Percentiles rank a stretch among this genome's conserved stretches.
Conservation (phyloP, 495 filamentous ascomycete genomes). For the Penicillium desertorum region DNA sequence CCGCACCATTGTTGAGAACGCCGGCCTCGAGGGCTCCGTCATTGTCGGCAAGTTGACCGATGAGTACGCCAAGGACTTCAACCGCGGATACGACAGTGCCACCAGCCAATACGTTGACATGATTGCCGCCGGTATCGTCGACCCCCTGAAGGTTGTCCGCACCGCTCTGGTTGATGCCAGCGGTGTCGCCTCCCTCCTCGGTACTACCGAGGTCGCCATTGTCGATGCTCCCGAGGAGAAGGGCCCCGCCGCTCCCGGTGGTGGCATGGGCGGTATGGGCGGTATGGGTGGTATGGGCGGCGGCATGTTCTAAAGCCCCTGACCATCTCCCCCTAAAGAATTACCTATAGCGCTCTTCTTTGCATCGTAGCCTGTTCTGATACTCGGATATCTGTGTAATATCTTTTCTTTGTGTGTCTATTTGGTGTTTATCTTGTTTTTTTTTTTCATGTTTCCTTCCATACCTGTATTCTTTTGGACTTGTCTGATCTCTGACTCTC, state of each 20-base stretch:
- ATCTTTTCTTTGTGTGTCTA: conserved; percentile 30
- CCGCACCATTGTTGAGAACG: conserved; percentile 95
- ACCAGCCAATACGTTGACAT: conserved; percentile 99
- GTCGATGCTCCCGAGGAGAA: conserved; percentile 96
- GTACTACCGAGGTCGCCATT: conserved; percentile 96
- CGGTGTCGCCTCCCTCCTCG: conserved; percentile 94
- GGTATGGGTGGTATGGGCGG: conserved; percentile 66
- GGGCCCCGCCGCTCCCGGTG: conserved; percentile 60
- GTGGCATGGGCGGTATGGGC: conserved; percentile 66
- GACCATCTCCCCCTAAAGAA: conserved; percentile 22
- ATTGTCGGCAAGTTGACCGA: conserved; percentile 98
- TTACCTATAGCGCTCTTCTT: conserved; percentile 39
- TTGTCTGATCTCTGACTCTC: conserved; percentile 8
- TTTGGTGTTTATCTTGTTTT: conserved; percentile 32
- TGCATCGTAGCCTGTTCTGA: conserved; percentile 45
- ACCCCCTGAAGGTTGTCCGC: conserved; percentile 98
- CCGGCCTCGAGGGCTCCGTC: conserved; percentile 91
- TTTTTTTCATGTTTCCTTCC: conserved; percentile 20
- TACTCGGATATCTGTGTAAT: conserved; percentile 31
- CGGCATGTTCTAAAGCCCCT: conserved; percentile 48
- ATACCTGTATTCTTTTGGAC: conserved; percentile 35
- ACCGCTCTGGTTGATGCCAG: conserved; percentile 91
- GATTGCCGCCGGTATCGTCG: conserved; percentile 94
- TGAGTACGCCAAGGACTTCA: conserved; percentile 89
- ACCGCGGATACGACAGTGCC: conserved; percentile 94